Base-by-base conservation (phyloP, 1,284 basidiomycete genomes). In the Apiotrichum gracile region DNA sequence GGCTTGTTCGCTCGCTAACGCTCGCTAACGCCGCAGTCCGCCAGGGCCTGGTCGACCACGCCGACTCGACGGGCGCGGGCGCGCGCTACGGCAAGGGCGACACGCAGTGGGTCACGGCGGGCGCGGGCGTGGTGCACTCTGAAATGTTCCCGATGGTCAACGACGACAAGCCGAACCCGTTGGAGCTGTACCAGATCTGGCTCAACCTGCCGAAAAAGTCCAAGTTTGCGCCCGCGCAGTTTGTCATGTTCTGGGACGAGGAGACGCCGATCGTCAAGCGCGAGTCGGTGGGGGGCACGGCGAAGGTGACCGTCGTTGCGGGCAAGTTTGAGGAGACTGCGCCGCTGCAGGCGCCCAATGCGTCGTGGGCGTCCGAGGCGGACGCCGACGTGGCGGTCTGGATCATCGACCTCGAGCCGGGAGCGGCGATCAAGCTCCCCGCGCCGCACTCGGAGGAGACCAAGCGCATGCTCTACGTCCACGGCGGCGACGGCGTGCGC, bases 21-120 rank as follows among this genome's bases (percentile, higher is more conserved):
- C 35, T 21, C 5, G 16, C 19, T 37, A 8, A 26, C 25, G n/a
- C n/a, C 13, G 13, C 25, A 42, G 40, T 58, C 24, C 40, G 46
- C 34, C 25, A 46, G 17, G 57, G 57, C 33, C 43, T 41, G 24
- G 41, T 58, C 21, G 57, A 58, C 50, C 57, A 58, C 50, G 52
- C 47, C 50, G 57, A 58, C 50, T 52, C 49, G 34, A 50, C 53
- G 3, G 53, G 53, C 27, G 57, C 57, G 3, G 49, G 57, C 12
- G 57, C 57, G 2, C 57, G 57, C 5, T 58, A 58, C 29, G 50
- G 52, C 26, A 75, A 84, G 4, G 92, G 92, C 10, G 91, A 90
- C 51, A 84, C 94, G 2, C 92, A 96, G 68, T 94, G 91, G 89
- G 96, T 96, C 88, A 86, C 85, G 66, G 90, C 91, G 16, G 88